Percentiles rank a stretch among this genome's conserved stretches.
phyloP scores from a whole-genome alignment of 73 alveolate species.

The Paramecium sonneborni region DNA sequence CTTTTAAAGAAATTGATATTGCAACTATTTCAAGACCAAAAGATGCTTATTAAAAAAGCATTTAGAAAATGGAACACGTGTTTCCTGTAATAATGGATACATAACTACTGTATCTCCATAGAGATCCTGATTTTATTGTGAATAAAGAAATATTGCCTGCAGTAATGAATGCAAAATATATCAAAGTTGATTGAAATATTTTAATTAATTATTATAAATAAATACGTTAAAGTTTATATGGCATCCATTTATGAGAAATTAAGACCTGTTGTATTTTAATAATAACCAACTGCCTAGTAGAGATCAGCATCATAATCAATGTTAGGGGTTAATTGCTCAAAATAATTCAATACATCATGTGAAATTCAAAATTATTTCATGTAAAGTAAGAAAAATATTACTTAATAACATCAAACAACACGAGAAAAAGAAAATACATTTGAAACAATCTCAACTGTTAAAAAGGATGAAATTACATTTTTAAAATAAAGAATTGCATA shows the following conservation, averaged over 20 bases:
- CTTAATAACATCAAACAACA: not conserved
- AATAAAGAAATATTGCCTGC: not conserved
- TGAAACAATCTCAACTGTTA: not conserved
- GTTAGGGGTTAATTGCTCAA: not conserved
- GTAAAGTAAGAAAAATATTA: not conserved
- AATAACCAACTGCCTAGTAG: not conserved
- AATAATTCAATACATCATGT: not conserved
- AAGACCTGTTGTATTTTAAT: not conserved
- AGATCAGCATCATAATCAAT: not conserved
- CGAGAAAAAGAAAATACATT: not conserved
- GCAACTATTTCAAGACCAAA: not conserved
- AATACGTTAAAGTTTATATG: not conserved
- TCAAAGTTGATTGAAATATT: not conserved
- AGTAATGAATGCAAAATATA: not conserved
- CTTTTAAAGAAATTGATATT: not conserved
- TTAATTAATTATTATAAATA: not conserved
- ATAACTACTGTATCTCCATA: not conserved
- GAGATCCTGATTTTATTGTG: slow-evolving; percentile 4
- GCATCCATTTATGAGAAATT: not conserved
- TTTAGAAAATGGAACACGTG: not conserved
- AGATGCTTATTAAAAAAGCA: not conserved
- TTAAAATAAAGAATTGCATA: not conserved
- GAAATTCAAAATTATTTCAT: not conserved
- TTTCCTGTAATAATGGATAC: not conserved
- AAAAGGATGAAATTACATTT: not conserved